phyloP scores from a whole-genome alignment of 495 filamentous ascomycete genomes.

The Pyrenula massariospora region DNA sequence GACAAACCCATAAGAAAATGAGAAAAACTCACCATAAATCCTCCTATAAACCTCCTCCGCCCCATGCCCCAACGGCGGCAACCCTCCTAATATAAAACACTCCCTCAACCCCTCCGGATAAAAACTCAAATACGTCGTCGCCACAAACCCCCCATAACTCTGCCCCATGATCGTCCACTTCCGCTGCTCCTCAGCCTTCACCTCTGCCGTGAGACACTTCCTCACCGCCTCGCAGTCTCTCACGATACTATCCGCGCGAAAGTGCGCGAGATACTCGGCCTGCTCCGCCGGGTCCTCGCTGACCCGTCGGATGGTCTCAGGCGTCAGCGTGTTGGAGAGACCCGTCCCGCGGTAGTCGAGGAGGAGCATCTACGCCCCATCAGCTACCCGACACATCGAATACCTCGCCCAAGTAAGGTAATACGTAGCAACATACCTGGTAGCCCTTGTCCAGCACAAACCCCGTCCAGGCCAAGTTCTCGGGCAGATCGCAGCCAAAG shows the following conservation, averaged over 20 bases:
- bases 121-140: constrained; percentile 53
- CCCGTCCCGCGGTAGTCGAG: constrained; percentile 88
- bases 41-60: constrained; percentile 67
- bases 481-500: constrained; percentile 59
- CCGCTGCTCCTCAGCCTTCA: constrained; percentile 52
- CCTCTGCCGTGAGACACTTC: constrained; percentile 51
- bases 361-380: constrained; percentile 49
- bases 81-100: constrained; percentile 71
- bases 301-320: constrained; percentile 50
- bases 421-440: constrained; percentile 20
- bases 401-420: constrained; percentile 24
- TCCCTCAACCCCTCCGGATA: constrained; percentile 63
- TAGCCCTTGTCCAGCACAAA: constrained; percentile 72
- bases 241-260: constrained; percentile 83
- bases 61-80: constrained; percentile 59
- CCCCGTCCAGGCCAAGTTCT: constrained; percentile 54
- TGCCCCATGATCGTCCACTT: constrained; percentile 84
- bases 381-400: constrained; percentile 30
- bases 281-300: constrained; percentile 39
- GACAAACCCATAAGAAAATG: too few species aligned
- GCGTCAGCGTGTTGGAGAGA: constrained; percentile 65
- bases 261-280: constrained; percentile 71
- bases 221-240: constrained; percentile 81
- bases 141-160: constrained; percentile 84
- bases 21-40: constrained; percentile 52